Percentiles rank a stretch among this genome's conserved stretches.
Conservation (phyloP, 805 yeast genomes). For the Saturnispora zaruensis region DNA sequence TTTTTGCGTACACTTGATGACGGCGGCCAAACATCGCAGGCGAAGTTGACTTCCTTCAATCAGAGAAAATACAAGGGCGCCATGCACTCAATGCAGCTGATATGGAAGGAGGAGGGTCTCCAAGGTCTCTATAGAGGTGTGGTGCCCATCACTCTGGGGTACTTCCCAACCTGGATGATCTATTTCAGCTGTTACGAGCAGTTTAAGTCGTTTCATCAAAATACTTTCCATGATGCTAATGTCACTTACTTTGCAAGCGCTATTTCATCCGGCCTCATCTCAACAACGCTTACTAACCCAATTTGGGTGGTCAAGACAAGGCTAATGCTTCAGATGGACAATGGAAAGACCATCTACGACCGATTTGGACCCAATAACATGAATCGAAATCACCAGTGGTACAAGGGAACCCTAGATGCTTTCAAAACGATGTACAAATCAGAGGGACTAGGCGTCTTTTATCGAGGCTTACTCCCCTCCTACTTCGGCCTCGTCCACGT, state of each 20-base stretch:
- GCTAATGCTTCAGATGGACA: conserved; percentile 73
- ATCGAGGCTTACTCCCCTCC: conserved; percentile 86
- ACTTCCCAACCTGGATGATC: conserved; percentile 96
- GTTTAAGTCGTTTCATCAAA: conserved; percentile 41
- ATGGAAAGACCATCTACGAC: conserved; percentile 33
- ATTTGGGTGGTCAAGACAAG: conserved; percentile 97
- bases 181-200: conserved; percentile 86
- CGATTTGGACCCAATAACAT: conserved; percentile 18
- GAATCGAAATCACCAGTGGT: conserved; percentile 29
- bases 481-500: conserved; percentile 86
- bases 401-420: conserved; percentile 78
- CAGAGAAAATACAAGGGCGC: conserved; percentile 46
- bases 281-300: conserved; percentile 83
- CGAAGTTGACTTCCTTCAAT: conserved; percentile 13
- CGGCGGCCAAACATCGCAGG: conserved; percentile 2
- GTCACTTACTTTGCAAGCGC: conserved; percentile 50
- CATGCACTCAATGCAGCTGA: conserved; percentile 53
- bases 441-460: conserved; percentile 78
- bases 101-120: conserved; percentile 69
- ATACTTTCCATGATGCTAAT: conserved; percentile 21
- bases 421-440: conserved; percentile 64
- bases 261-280: conserved; percentile 78
- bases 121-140: conserved; percentile 84
- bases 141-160: conserved; percentile 87
- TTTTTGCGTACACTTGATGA: conserved; percentile 19